A percentile compares a stretch with the other conserved stretches of the same genome.
Evolutionary conservation across 768 basidiomycete genomes (phyloP).

Genomic region (Mycena venus): DNA sequence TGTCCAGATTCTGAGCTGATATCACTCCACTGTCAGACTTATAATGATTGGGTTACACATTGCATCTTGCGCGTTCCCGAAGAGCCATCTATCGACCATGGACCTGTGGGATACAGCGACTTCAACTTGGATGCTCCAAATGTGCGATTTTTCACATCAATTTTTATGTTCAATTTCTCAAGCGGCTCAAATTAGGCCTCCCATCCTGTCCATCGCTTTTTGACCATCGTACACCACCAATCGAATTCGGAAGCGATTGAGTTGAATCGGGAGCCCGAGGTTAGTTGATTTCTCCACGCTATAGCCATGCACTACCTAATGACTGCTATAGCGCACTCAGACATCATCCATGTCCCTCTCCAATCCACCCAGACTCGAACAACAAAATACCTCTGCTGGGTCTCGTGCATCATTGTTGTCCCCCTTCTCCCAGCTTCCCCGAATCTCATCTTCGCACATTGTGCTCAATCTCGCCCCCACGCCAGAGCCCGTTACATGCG

Average conservation of each 20-base stretch:
- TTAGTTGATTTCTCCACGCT: not conserved
- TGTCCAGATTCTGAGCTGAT: not conserved
- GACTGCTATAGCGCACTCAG: too few relatives aligned
- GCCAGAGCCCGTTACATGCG: too few relatives aligned
- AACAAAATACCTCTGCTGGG: too few relatives aligned
- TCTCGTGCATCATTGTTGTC: too few relatives aligned
- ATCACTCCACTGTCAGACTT: not conserved
- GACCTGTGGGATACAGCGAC: conserved; percentile 8
- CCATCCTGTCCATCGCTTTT: conserved; percentile 3
- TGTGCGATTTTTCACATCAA: not conserved
- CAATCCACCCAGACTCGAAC: too few relatives aligned
- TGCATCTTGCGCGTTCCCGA: not conserved
- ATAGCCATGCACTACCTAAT: too few relatives aligned
- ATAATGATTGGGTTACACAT: not conserved
- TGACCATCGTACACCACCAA: not conserved
- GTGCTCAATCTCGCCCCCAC: too few relatives aligned
- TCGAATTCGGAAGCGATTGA: not conserved
- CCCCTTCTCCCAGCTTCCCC: too few relatives aligned
- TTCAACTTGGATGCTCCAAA: conserved; percentile 11
- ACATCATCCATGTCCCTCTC: too few relatives aligned
- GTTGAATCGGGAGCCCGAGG: not conserved
- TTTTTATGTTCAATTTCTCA: not conserved
- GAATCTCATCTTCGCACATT: too few relatives aligned
- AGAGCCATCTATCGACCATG: not conserved
- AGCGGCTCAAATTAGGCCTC: too few relatives aligned